Conservation (phyloP, 805 yeast species). For the Kodamaea jinghongensis region DNA sequence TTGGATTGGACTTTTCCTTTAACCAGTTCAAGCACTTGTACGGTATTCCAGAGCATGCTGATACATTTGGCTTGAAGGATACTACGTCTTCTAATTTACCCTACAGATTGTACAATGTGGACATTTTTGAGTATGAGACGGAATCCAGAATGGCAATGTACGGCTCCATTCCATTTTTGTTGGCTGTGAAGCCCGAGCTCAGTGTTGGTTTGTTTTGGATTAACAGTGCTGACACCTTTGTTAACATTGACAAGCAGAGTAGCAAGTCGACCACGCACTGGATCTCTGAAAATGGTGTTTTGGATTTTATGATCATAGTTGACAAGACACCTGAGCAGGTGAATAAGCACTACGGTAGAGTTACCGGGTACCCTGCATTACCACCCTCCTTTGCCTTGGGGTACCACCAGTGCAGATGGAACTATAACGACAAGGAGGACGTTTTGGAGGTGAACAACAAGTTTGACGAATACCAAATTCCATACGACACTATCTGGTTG, state of each 20-base stretch:
- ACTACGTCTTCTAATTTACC: slow-evolving; percentile 62
- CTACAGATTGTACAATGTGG: slow-evolving; percentile 87
- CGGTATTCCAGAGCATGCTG: slow-evolving; percentile 98
- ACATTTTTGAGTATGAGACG: slow-evolving; percentile 88
- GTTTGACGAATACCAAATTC: slow-evolving; percentile 73
- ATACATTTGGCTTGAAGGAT: slow-evolving; percentile 67
- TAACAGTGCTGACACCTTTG: slow-evolving; percentile 88
- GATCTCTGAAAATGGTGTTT: slow-evolving; percentile 87
- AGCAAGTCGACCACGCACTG: slow-evolving; percentile 60
- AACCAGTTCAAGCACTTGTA: slow-evolving; percentile 60
- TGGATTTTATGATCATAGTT: slow-evolving; percentile 71
- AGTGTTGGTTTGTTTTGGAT: slow-evolving; percentile 87
- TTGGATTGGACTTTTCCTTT: slow-evolving; percentile 75
- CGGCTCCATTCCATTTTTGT: slow-evolving; percentile 87
- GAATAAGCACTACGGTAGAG: slow-evolving; percentile 55
- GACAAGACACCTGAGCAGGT: slow-evolving; percentile 58
- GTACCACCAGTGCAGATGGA: slow-evolving; percentile 97
- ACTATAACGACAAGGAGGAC: slow-evolving; percentile 85
- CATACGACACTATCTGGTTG: slow-evolving; percentile 91
- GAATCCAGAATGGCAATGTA: slow-evolving; percentile 88
- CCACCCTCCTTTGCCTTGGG: slow-evolving; percentile 83
- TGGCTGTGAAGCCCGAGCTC: slow-evolving; percentile 56
- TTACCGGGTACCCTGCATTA: slow-evolving; percentile 71
- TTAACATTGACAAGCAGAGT: slow-evolving; percentile 56
- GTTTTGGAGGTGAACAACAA: slow-evolving; percentile 66